Evolutionary conservation across 2,329 filamentous ascomycete species (phyloP), one percentile per base, ranked within the genome.

Genomic region (Penicillium sp.): DNA sequence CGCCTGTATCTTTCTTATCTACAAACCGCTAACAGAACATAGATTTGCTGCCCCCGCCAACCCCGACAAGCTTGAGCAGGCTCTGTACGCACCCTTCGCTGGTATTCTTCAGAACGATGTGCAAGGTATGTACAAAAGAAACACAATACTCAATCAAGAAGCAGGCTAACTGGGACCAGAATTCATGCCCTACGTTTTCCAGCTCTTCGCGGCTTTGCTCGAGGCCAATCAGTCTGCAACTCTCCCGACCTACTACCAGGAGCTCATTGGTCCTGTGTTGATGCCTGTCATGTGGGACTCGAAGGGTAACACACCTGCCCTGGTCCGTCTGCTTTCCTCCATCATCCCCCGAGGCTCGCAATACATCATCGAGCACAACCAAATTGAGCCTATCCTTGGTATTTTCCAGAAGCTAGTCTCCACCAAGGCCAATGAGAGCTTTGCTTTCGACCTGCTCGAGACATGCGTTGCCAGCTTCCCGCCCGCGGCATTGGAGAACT

Each of bases 121-220:
- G 24, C 87, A 92, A 61, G 87, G 87, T 89, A 76, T 67, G 78
- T 32, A 10, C 9, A 22, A 40, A 18, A 18, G 18, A 18, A 18
- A 18, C 18, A 18, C 18, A 18, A 18, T 18, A 18, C 18, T 18
- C 18, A 18, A 18, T 18, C 18, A 18, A 27, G 22, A 18, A 34
- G n/a, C 2, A 8, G 9, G 71, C 79, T 69, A 77, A 68, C 24
- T 21, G 14, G 39, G 32, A 10, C 13, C 61, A 88, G 94, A 99
- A 75, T 99, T 99, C 70, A 88, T 91, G 68, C 94, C 93, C 5
- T 99, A 97, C 65, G 87, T 97, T 50, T 96, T 99, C 81, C 94
- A 99, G 72, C 84, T 99, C 34, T 89, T 97, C 59, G 90, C 93
- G 3, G 90, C 93, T 48, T 83, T 99, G 13, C 82, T 99, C 3